Evolutionary conservation across 2,329 filamentous ascomycete species (phyloP).

Genomic region (Pestalotiopsis sp.): DNA sequence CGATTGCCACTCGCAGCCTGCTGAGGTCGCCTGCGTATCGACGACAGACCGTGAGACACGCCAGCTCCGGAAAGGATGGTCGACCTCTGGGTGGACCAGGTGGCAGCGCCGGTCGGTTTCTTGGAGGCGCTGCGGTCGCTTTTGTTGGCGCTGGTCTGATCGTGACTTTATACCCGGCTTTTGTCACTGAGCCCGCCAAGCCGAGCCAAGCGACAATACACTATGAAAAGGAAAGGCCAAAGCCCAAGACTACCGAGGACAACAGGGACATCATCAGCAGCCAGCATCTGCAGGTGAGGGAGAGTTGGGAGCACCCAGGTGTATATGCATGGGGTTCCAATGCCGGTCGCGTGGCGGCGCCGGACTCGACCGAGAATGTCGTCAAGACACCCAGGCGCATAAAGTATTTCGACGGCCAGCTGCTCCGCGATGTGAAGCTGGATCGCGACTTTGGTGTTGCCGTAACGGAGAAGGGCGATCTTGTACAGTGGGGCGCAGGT

Average conservation of each 20-base stretch:
- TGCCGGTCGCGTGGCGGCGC: constrained; percentile 79
- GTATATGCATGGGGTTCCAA: constrained; percentile 96
- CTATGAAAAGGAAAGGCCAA: constrained; percentile 68
- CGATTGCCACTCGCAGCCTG: constrained; percentile 21
- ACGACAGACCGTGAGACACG: constrained; percentile 24
- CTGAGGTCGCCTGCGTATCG: constrained; percentile 1
- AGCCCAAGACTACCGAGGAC: constrained; percentile 67
- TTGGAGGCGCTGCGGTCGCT: constrained; percentile 27
- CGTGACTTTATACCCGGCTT: constrained; percentile 24
- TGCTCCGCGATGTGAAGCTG: constrained; percentile 86
- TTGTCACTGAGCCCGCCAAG: constrained; percentile 23
- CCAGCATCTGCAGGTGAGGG: constrained; percentile 85
- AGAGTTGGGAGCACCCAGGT: constrained; percentile 79
- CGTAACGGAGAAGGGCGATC: constrained; percentile 82
- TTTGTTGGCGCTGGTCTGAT: constrained; percentile 25
- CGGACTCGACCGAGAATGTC: constrained; percentile 74
- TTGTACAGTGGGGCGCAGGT: constrained; percentile 87
- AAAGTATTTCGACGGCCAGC: constrained; percentile 78
- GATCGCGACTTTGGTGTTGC: constrained; percentile 83
- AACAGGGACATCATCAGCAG: constrained; percentile 77
- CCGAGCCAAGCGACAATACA: constrained; percentile 54
- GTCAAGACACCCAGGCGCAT: constrained; percentile 83
- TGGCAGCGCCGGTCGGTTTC: constrained; percentile 21
- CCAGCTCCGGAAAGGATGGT: constrained; percentile 20
- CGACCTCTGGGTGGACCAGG: background rate